Evolutionary conservation across 345 rosid species (phyloP).

Genomic region (rapeseed (Brassica napus)): Da-Ae NC_063442.1:41160501-41161000

Average conservation of each 20-base stretch:
- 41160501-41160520: no score
- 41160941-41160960: background rate
- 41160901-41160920: background rate
- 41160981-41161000: background rate
- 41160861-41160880: conserved; percentile 18
- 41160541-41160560: background rate
- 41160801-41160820: conserved; percentile 5
- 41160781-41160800: conserved; percentile 1
- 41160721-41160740: conserved; percentile 16
- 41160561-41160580: background rate
- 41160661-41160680: background rate
- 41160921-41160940: background rate
- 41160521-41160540: no score
- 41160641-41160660: conserved; percentile 21
- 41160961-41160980: background rate
- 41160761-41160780: background rate
- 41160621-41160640: conserved; percentile 33
- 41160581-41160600: conserved; percentile 19
- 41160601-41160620: conserved; percentile 41
- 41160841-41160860: conserved; percentile 1
- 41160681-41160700: conserved; percentile 4
- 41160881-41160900: background rate
- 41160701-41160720: conserved; percentile 17
- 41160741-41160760: background rate
- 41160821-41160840: background rate